Evolutionary conservation across 1,139 yeast genomes (phyloP).

Genomic region (Yamadazyma sp.): DNA sequence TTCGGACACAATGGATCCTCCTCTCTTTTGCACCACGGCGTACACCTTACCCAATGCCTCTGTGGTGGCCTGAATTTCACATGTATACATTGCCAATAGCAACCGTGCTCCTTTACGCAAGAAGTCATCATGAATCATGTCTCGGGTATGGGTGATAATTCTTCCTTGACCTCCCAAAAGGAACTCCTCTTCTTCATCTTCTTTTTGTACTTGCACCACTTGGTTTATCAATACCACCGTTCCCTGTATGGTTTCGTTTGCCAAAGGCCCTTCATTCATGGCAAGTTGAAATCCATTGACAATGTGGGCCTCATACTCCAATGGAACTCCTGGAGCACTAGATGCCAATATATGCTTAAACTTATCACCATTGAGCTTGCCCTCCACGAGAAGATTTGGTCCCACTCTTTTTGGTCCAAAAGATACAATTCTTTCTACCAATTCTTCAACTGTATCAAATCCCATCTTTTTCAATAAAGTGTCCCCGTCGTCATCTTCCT

Average conservation of each 20-base stretch:
- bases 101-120: slow-evolving; percentile 84
- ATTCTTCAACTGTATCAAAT: slow-evolving; percentile 20
- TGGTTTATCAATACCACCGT: slow-evolving; percentile 53
- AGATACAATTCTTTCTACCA: slow-evolving; percentile 51
- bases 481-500: slow-evolving; percentile 15
- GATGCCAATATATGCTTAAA: slow-evolving; percentile 30
- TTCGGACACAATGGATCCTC: slow-evolving; percentile 83
- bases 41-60: slow-evolving; percentile 95
- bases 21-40: slow-evolving; percentile 86
- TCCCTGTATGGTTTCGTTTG: slow-evolving; percentile 87
- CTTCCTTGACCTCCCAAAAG: slow-evolving; percentile 59
- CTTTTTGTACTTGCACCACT: slow-evolving; percentile 23
- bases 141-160: slow-evolving; percentile 71
- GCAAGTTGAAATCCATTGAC: slow-evolving; percentile 86
- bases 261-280: slow-evolving; percentile 80
- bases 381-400: slow-evolving; percentile 70
- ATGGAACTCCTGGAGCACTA: slow-evolving; percentile 21
- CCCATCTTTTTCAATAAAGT: slow-evolving; percentile 12
- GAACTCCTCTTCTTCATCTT: slow-evolving; percentile 28
- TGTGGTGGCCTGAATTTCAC: slow-evolving; percentile 93
- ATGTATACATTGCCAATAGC: slow-evolving; percentile 87
- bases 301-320: slow-evolving; percentile 64
- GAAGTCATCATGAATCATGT: slow-evolving; percentile 67
- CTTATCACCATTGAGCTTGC: slow-evolving; percentile 29
- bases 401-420: slow-evolving; percentile 83